These are phyloP conservation scores for Neoboletus magnificus DNA, from an alignment of 768 basidiomycete species.

Conservation along the genomic window DNA sequence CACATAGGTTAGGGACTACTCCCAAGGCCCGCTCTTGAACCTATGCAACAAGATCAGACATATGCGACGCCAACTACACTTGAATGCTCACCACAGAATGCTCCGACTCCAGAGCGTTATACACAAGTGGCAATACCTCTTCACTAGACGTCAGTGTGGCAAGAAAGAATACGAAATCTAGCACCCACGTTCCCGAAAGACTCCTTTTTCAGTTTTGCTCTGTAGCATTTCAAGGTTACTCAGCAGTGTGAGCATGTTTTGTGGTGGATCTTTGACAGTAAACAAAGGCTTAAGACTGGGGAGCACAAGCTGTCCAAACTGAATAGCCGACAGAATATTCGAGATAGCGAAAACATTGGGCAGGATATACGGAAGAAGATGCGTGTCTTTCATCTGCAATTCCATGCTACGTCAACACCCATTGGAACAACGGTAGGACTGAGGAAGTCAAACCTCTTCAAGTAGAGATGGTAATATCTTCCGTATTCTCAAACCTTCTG, in stretches of 20 bases:
- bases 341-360: conserved; percentile 95
- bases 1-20: conserved; percentile 82
- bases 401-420: conserved; percentile 5
- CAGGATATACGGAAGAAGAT: conserved; percentile 90
- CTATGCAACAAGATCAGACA: conserved; percentile 34
- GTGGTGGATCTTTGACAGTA: conserved; percentile 88
- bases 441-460: conserved; percentile 68
- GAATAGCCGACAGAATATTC: conserved; percentile 65
- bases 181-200: conserved; percentile 84
- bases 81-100: conserved; percentile 62
- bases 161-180: not conserved
- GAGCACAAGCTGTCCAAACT: conserved; percentile 79
- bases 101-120: conserved; percentile 95
- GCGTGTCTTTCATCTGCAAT: conserved; percentile 85
- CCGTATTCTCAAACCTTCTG: conserved; percentile 78
- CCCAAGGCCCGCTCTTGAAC: conserved; percentile 91
- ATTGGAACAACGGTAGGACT: not conserved
- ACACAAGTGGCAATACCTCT: conserved; percentile 97
- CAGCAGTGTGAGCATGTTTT: conserved; percentile 92
- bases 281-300: conserved; percentile 91
- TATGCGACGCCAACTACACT: not conserved
- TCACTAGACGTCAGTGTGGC: conserved; percentile 6
- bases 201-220: conserved; percentile 79
- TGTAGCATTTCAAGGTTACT: conserved; percentile 88
- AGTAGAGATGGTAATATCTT: conserved; percentile 91